Evolutionary conservation across 331 rosid genomes (phyloP).

Genomic region (Malus hybrid): DNA sequence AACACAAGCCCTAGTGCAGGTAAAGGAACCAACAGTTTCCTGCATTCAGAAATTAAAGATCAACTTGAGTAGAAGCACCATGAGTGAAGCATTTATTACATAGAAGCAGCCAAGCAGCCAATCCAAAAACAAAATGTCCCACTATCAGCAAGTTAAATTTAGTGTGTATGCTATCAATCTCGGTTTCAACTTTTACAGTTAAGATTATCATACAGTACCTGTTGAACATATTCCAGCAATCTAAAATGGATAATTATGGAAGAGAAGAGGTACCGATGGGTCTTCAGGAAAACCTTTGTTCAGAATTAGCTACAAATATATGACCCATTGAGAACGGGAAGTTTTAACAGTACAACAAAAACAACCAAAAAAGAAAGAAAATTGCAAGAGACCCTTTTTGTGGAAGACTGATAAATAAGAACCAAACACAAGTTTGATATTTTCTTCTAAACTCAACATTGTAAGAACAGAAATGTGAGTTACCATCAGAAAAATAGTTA

Average conservation of each 20-base stretch:
- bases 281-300: too few species aligned
- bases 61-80: constrained; percentile 4
- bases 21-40: constrained; percentile 84
- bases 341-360: too few species aligned
- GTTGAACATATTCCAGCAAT: too few species aligned
- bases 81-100: neutral
- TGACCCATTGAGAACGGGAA: too few species aligned
- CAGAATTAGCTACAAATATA: too few species aligned
- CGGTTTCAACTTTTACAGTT: neutral
- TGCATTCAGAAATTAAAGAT: constrained; percentile 29
- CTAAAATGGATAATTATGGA: too few species aligned
- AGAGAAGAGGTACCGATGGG: too few species aligned
- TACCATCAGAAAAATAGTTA: constrained; percentile 81
- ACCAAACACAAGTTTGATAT: neutral
- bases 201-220: too few species aligned
- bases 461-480: constrained; percentile 70
- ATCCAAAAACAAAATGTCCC: neutral
- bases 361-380: too few species aligned
- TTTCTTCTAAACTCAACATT: constrained; percentile 21
- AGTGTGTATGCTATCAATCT: neutral
- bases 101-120: neutral
- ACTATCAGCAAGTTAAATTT: neutral
- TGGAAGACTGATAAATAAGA: neutral
- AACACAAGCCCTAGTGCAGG: constrained; percentile 72
- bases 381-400: neutral